These are phyloP conservation scores for Candida glaebosa DNA, from an alignment of 805 yeast species.

Conservation along the genomic window DNA sequence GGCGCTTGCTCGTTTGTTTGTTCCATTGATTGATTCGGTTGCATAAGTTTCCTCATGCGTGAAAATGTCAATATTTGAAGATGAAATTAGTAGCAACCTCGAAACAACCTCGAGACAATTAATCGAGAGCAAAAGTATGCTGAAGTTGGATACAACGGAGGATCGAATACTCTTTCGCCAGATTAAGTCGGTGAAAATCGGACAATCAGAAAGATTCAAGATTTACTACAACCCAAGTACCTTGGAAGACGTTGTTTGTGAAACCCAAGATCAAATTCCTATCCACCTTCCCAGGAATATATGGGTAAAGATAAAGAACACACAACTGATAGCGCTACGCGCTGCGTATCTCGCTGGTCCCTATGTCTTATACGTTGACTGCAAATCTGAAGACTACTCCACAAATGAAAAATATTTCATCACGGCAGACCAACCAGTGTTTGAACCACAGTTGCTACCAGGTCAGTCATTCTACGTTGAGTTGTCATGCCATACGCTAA, in stretches of 20 bases:
- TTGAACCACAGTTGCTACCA: constrained; percentile 68
- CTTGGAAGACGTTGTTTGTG: constrained; percentile 3
- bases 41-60: too few species aligned
- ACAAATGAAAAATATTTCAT: constrained; percentile 51
- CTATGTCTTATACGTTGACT: constrained; percentile 77
- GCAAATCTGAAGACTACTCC: constrained; percentile 63
- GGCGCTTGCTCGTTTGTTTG: not conserved
- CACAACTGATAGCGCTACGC: constrained; percentile 66
- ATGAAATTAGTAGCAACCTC: not conserved
- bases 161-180: constrained; percentile 32
- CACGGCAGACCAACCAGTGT: constrained; percentile 75
- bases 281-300: constrained; percentile 18
- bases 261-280: constrained; percentile 2
- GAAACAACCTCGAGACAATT: too few species aligned
- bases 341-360: constrained; percentile 92
- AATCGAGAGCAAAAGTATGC: too few species aligned
- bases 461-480: constrained; percentile 62
- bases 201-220: constrained; percentile 55
- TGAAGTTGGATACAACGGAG: constrained; percentile 4
- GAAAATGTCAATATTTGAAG: too few species aligned
- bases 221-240: constrained; percentile 44
- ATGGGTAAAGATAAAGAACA: constrained; percentile 64
- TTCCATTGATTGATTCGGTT: too few species aligned
- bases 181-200: constrained; percentile 48
- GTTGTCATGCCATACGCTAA: constrained; percentile 60